These are phyloP conservation scores for Paragyromitra xinjiangensis DNA, from an alignment of 495 filamentous ascomycete genomes.

Conservation along the genomic window DNA sequence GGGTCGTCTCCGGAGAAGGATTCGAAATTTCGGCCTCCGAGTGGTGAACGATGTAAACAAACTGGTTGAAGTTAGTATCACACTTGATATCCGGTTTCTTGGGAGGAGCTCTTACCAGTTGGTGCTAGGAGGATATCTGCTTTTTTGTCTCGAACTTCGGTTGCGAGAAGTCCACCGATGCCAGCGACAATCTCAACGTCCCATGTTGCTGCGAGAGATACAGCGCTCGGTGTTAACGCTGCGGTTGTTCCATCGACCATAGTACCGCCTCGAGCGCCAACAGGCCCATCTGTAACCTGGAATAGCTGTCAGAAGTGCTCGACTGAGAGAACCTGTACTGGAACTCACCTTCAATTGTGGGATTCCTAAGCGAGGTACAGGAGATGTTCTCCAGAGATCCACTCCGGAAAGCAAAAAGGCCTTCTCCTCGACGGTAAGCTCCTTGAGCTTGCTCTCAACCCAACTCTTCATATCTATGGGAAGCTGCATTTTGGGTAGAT, in stretches of 20 bases:
- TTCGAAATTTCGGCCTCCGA: conserved; percentile 82
- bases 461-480: conserved; percentile 54
- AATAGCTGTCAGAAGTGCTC: conserved; percentile 10
- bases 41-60: conserved; percentile 73
- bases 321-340: conserved; percentile 5
- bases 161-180: conserved; percentile 55
- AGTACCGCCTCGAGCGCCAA: conserved; percentile 56
- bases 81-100: not conserved
- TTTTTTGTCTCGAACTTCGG: conserved; percentile 57
- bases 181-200: conserved; percentile 55
- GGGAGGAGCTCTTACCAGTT: conserved; percentile 45
- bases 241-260: conserved; percentile 58
- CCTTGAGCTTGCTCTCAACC: conserved; percentile 53
- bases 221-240: conserved; percentile 56
- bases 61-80: conserved; percentile 47
- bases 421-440: conserved; percentile 57
- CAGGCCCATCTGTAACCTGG: conserved; percentile 57
- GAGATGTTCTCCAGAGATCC: conserved; percentile 56
- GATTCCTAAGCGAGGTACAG: conserved; percentile 56
- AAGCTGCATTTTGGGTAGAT: conserved; percentile 42
- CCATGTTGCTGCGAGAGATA: conserved; percentile 57
- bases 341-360: conserved; percentile 56
- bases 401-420: conserved; percentile 56
- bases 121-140: conserved; percentile 57
- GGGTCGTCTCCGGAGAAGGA: conserved; percentile 78